Evolutionary conservation across 2,329 filamentous ascomycete species (phyloP).

Genomic region (Seiridium unicorne): DNA sequence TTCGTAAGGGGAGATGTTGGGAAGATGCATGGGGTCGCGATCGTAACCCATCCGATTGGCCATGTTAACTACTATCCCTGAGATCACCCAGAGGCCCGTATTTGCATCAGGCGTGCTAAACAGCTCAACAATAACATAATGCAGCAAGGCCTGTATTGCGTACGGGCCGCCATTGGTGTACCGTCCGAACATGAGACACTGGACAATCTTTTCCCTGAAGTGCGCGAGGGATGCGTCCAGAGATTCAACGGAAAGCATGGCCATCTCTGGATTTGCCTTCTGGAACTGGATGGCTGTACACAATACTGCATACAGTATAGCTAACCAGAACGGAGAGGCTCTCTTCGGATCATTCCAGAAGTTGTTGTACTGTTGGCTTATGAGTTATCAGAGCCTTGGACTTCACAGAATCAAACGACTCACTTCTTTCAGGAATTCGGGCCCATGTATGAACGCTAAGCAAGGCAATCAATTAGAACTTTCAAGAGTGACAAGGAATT

Average conservation of each 20-base stretch:
- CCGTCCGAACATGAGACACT: constrained; percentile 34
- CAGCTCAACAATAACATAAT: constrained; percentile 32
- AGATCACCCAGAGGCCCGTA: constrained; percentile 31
- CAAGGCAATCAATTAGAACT: neutral
- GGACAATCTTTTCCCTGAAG: constrained; percentile 23
- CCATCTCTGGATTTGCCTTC: constrained; percentile 17
- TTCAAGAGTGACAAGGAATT: no score
- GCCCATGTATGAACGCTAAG: constrained; percentile 20
- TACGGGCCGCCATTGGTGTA: constrained; percentile 43
- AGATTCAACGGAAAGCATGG: constrained; percentile 18
- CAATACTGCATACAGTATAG: constrained; percentile 44
- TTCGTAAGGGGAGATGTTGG: constrained; percentile 37
- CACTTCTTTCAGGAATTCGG: constrained; percentile 28
- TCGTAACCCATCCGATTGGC: constrained; percentile 41
- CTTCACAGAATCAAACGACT: neutral
- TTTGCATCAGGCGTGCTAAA: constrained; percentile 27
- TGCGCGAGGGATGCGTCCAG: neutral
- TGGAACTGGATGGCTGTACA: constrained; percentile 32
- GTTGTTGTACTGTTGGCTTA: constrained; percentile 33
- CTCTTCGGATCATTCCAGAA: constrained; percentile 40
- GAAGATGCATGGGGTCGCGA: constrained; percentile 39
- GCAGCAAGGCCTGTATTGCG: constrained; percentile 36
- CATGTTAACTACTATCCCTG: constrained; percentile 27
- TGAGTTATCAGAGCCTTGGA: neutral
- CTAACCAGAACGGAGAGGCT: constrained; percentile 42